These are phyloP conservation scores for apple (Malus domestica) DNA, from an alignment of 306 rosid genomes.

Conservation along the genomic window DNA sequence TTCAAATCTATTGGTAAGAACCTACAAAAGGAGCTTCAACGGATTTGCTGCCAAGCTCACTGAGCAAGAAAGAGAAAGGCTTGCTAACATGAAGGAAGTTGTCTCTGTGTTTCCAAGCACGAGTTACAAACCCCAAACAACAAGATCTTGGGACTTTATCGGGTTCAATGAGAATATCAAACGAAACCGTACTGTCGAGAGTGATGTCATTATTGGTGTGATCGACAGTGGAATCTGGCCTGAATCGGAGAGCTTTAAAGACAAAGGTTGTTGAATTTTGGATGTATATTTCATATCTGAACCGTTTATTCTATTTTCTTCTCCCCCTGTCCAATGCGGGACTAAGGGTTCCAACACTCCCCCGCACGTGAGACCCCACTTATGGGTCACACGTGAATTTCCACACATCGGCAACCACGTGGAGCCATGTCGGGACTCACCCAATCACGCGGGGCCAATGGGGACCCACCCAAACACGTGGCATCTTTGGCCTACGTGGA, in stretches of 20 bases:
- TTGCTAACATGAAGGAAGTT: conserved; percentile 25
- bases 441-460: too few species aligned
- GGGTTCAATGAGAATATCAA: conserved; percentile 7
- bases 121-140: conserved; percentile 19
- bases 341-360: too few species aligned
- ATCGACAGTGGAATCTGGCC: conserved; percentile 43
- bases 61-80: neutral
- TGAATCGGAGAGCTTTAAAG: conserved; percentile 26
- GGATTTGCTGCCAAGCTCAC: conserved; percentile 11
- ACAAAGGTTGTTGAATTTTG: neutral
- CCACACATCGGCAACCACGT: too few species aligned
- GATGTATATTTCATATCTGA: too few species aligned
- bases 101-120: conserved; percentile 32
- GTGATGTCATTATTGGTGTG: conserved; percentile 28
- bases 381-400: too few species aligned
- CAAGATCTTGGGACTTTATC: conserved; percentile 53
- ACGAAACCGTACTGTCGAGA: conserved; percentile 7
- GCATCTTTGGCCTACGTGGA: too few species aligned
- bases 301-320: too few species aligned
- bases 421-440: too few species aligned
- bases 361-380: too few species aligned
- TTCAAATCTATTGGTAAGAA: neutral
- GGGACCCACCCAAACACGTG: too few species aligned
- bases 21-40: conserved; percentile 13
- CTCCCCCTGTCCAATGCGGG: too few species aligned